Evolutionary conservation across 108 stramenopile species (phyloP).

Genomic region (Mediolabrus comicus): DNA sequence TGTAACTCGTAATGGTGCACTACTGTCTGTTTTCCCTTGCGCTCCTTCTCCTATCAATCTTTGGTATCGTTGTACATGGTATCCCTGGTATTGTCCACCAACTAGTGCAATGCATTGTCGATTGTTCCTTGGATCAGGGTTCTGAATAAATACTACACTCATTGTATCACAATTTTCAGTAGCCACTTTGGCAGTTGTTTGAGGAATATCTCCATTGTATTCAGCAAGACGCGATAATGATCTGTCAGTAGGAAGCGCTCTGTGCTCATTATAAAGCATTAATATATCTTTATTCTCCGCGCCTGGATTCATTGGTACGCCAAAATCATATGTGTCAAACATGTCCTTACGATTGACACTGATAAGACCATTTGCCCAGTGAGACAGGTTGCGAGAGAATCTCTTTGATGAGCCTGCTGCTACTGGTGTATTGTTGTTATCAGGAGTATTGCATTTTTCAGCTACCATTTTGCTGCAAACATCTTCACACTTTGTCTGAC

Average conservation of each 20-base stretch:
- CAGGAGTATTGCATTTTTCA: background rate
- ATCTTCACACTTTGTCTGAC: background rate
- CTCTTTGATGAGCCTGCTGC: background rate
- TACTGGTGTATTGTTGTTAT: too few relatives aligned
- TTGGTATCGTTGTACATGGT: constrained; percentile 33
- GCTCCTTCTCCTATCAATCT: background rate
- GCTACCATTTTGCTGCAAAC: background rate
- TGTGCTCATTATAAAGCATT: constrained; percentile 20
- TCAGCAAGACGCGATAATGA: constrained; percentile 1
- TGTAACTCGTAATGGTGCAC: constrained; percentile 27
- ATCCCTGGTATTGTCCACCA: constrained; percentile 39
- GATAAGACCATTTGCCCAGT: constrained; percentile 25
- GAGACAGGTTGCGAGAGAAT: constrained; percentile 7
- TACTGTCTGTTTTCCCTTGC: constrained; percentile 3
- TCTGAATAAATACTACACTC: constrained; percentile 43
- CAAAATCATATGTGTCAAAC: constrained; percentile 38
- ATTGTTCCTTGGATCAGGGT: constrained; percentile 2
- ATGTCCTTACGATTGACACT: constrained; percentile 23
- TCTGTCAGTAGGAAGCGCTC: constrained; percentile 13
- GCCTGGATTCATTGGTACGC: constrained; percentile 18
- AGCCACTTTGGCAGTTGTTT: constrained; percentile 25
- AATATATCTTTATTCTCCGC: constrained; percentile 15
- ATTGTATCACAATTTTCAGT: constrained; percentile 47
- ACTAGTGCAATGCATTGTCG: constrained; percentile 35
- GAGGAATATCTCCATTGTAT: constrained; percentile 11